Conservation (phyloP, 768 basidiomycete genomes). For the Tricholoma flavovirens region DNA sequence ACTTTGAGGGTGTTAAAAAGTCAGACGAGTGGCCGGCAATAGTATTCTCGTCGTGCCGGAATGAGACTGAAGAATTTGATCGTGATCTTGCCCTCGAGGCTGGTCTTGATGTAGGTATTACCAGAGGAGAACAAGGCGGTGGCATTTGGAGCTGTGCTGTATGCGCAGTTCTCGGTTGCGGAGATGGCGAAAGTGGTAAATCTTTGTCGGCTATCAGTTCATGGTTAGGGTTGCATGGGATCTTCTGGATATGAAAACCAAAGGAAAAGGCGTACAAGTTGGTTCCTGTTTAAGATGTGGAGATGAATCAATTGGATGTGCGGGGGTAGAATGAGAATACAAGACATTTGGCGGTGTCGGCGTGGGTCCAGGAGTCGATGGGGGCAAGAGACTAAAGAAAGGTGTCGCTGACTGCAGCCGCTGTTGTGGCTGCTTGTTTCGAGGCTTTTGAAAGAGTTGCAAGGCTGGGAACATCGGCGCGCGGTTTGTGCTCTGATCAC, state of each 20-base stretch:
- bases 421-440: not conserved
- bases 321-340: not conserved
- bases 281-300: not conserved
- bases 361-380: not conserved
- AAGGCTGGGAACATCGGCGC: slow-evolving; percentile 10
- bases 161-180: not conserved
- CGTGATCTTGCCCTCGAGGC: slow-evolving; percentile 6
- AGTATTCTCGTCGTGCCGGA: not conserved
- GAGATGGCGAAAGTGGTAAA: slow-evolving; percentile 2
- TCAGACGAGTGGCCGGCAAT: not conserved
- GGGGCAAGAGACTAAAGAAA: slow-evolving; percentile 8
- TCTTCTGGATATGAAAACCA: not conserved
- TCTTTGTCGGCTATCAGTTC: not conserved
- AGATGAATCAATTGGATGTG: not conserved
- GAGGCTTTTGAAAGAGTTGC: slow-evolving; percentile 4
- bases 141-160: slow-evolving; percentile 10
- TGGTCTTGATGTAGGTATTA: slow-evolving; percentile 10
- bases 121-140: slow-evolving; percentile 7
- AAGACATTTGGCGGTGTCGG: not conserved
- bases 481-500: not conserved
- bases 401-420: not conserved
- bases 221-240: not conserved
- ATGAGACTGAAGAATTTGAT: slow-evolving; percentile 1
- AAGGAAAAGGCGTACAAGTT: not conserved
- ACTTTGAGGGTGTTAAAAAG: not conserved